Evolutionary conservation across 495 filamentous ascomycete genomes (phyloP).

Genomic region (Daldinia grandis): DNA sequence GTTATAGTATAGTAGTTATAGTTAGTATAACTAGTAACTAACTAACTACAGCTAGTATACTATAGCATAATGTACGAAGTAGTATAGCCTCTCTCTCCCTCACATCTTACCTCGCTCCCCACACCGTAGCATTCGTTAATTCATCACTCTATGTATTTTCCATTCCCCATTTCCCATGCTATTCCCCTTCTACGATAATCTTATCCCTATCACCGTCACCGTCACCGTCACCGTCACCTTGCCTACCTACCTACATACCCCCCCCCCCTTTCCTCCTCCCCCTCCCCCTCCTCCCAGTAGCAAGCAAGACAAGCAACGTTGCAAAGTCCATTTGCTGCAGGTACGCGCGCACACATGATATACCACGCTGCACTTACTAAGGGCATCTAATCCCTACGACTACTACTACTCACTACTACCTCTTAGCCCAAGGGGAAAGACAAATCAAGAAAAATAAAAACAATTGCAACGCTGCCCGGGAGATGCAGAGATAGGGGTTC

Average conservation of each 20-base stretch:
- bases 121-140: neutral
- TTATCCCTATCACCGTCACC: neutral
- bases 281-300: no score
- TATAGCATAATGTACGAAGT: no score
- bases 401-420: neutral
- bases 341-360: neutral
- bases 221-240: neutral
- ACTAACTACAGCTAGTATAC: no score
- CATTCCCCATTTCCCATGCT: neutral
- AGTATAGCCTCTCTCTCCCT: neutral
- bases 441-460: neutral
- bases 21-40: no score
- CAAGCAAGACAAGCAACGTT: slow-evolving; percentile 12
- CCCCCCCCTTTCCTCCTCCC: neutral
- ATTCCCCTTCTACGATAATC: neutral
- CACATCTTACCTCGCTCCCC: neutral
- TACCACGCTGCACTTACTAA: neutral
- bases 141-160: neutral
- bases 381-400: neutral
- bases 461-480: slow-evolving; percentile 6
- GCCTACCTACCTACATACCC: neutral
- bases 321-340: neutral
- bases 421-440: neutral
- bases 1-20: no score
- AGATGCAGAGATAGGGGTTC: slow-evolving; percentile 1